Evolutionary conservation across 352 stramenopile species (phyloP).

Genomic region (Globisporangium splendens): DNA sequence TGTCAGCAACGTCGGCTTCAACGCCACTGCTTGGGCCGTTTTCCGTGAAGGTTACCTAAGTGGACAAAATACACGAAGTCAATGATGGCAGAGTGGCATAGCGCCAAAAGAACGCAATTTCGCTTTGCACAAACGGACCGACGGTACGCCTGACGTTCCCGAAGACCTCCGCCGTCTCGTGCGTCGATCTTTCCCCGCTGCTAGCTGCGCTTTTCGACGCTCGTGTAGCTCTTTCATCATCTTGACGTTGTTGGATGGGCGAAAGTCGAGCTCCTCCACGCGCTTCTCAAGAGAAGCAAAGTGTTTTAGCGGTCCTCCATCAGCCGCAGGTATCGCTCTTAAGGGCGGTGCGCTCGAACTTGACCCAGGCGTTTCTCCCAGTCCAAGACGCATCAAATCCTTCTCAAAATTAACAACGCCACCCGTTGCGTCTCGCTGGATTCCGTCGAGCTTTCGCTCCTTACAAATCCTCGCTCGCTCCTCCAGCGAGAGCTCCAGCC

Average conservation of each 20-base stretch:
- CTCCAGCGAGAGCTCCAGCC: constrained; percentile 56
- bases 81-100: not conserved
- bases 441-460: constrained; percentile 20
- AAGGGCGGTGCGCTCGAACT: constrained; percentile 19
- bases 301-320: constrained; percentile 38
- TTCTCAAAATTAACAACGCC: constrained; percentile 59
- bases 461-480: constrained; percentile 34
- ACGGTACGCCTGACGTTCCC: too few relatives aligned
- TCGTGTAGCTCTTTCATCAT: constrained; percentile 84
- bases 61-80: not conserved
- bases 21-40: constrained; percentile 2
- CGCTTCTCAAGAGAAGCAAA: constrained; percentile 37
- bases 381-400: constrained; percentile 58
- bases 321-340: constrained; percentile 34
- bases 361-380: constrained; percentile 17
- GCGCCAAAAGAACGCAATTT: not conserved
- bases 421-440: constrained; percentile 33
- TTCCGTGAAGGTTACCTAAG: not conserved
- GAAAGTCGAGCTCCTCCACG: constrained; percentile 55
- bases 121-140: too few relatives aligned
- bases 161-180: constrained; percentile 41
- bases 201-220: constrained; percentile 58
- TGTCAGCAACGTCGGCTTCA: constrained; percentile 5
- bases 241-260: constrained; percentile 71
- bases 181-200: constrained; percentile 61